Percentiles rank a stretch among this genome's conserved stretches.
phyloP scores from a whole-genome alignment of 140 eudicot genomes.

The Ambrosia hybrid region DNA sequence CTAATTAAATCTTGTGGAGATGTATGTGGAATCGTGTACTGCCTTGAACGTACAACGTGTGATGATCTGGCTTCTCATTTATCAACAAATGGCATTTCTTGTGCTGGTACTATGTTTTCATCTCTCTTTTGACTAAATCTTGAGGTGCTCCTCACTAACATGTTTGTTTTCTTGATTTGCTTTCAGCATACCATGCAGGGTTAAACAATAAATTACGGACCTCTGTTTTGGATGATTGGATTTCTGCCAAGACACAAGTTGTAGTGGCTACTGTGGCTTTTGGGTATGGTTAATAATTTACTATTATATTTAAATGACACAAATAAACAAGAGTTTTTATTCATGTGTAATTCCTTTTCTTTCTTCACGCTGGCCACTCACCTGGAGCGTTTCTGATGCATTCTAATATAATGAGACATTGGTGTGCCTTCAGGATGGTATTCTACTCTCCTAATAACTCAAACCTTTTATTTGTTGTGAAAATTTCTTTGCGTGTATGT shows the following conservation, averaged over 20 bases:
- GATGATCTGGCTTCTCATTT: conserved; percentile 85
- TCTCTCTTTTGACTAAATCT: conserved; percentile 16
- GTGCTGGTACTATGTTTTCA: conserved; percentile 57
- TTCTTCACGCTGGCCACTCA: conserved; percentile 25
- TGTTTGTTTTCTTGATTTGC: conserved; percentile 10
- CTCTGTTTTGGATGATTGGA: conserved; percentile 91
- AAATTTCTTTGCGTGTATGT: not conserved
- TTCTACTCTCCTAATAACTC: conserved; percentile 24
- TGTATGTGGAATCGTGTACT: conserved; percentile 84
- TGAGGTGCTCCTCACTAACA: conserved; percentile 7
- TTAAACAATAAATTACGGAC: conserved; percentile 79
- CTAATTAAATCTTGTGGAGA: conserved; percentile 75
- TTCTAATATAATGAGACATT: conserved; percentile 22
- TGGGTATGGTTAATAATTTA: conserved; percentile 56
- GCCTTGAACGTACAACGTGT: conserved; percentile 87
- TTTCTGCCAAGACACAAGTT: conserved; percentile 81
- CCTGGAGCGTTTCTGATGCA: conserved; percentile 47
- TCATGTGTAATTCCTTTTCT: conserved; percentile 15
- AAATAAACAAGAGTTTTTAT: conserved; percentile 10
- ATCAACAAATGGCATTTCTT: conserved; percentile 61
- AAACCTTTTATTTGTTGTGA: not conserved
- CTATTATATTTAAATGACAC: conserved; percentile 12
- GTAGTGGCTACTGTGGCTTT: conserved; percentile 99
- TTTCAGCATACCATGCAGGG: conserved; percentile 95
- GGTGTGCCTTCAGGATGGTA: conserved; percentile 82